A percentile compares a stretch with the other conserved stretches of the same genome.
Evolutionary conservation across 2,329 filamentous ascomycete species (phyloP).

Genomic region (Aureobasidium pullulans): DNA sequence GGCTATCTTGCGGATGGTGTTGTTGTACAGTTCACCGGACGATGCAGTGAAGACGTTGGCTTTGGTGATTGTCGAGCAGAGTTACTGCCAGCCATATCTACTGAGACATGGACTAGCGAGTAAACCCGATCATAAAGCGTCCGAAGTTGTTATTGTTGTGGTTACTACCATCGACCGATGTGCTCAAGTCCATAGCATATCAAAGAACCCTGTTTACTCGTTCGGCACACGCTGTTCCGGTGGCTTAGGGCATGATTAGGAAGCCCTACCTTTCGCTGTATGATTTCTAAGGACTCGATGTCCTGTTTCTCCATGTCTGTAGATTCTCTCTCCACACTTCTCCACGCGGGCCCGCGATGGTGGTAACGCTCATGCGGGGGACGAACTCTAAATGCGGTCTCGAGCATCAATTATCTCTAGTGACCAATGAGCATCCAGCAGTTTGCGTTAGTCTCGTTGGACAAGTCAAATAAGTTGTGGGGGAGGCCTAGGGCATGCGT

Average conservation of each 20-base stretch:
- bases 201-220: neutral
- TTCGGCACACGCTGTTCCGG: neutral
- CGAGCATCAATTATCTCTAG: neutral
- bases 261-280: neutral
- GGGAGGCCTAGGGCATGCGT: neutral
- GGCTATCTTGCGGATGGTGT: constrained; percentile 38
- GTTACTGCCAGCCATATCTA: constrained; percentile 23
- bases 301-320: neutral
- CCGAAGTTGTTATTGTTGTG: neutral
- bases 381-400: neutral
- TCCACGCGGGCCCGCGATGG: neutral
- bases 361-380: neutral
- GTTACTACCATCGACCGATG: no score
- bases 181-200: neutral
- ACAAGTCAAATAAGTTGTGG: neutral
- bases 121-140: neutral
- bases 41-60: constrained; percentile 31
- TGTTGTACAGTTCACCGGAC: constrained; percentile 30
- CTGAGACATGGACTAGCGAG: constrained; percentile 11
- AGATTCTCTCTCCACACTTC: neutral
- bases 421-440: neutral
- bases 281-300: neutral
- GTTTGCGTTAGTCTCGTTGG: neutral
- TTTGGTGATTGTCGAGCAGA: constrained; percentile 35
- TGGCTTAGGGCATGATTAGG: neutral